Evolutionary conservation across 192 early-diverging fungal species (phyloP).

Genomic region (Coemansia biformis): DNA sequence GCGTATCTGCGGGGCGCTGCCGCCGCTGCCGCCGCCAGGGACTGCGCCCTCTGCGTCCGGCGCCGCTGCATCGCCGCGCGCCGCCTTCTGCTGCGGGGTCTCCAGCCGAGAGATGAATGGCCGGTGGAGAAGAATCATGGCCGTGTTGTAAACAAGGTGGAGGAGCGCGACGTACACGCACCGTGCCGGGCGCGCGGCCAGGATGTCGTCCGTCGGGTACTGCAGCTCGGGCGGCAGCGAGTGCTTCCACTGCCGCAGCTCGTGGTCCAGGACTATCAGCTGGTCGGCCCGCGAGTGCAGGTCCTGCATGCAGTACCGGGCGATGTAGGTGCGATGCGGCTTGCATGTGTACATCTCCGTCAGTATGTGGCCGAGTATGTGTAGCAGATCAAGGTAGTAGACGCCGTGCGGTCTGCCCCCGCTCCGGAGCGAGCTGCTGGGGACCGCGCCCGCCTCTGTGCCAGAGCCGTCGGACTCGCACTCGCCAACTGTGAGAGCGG

Average conservation of each 20-base stretch:
- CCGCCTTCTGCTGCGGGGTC: constrained; percentile 7
- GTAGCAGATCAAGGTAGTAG: constrained; percentile 44
- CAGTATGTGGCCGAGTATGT: constrained; percentile 40
- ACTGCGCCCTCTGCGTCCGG: neutral
- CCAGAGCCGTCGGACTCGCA: no score
- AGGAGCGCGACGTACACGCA: constrained; percentile 46
- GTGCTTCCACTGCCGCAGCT: constrained; percentile 44
- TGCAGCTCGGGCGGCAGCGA: constrained; percentile 37
- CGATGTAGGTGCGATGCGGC: constrained; percentile 27
- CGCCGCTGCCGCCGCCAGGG: neutral
- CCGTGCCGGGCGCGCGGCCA: constrained; percentile 28
- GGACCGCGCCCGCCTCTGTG: neutral
- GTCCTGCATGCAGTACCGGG: constrained; percentile 31
- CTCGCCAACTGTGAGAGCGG: no score
- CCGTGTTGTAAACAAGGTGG: constrained; percentile 47
- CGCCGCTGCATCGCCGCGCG: neutral
- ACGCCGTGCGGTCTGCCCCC: constrained; percentile 24
- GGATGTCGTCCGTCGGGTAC: constrained; percentile 39
- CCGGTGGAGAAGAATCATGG: constrained; percentile 49
- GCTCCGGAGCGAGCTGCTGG: constrained; percentile 3
- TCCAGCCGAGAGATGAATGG: constrained; percentile 48
- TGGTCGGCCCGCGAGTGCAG: constrained; percentile 37
- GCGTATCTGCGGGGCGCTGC: neutral
- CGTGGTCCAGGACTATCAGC: constrained; percentile 41
- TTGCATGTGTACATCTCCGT: constrained; percentile 51